Base-by-base conservation (phyloP, 75 land plant genomes). In the Picea glauca region DNA sequence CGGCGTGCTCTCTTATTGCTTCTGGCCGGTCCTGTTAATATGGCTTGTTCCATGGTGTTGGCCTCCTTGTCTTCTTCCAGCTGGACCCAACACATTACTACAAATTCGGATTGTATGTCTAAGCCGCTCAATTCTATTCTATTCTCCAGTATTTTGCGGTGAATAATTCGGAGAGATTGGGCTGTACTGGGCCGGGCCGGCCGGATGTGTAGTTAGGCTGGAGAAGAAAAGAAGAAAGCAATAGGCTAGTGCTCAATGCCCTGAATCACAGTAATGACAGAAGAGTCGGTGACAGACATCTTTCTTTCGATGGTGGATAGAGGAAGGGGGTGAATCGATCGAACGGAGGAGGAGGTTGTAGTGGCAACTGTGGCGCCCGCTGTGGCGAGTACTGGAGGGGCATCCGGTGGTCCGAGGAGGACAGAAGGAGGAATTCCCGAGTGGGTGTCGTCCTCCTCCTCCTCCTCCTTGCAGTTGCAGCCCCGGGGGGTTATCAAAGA, bases 381-480 rank as follows among this genome's bases (percentile, higher is more conserved):
- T 70, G 73, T 70, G 73, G 73, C 73, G 38, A 46, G 54, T 54
- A 70, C 20, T 8, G 70, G 70, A 70, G 73, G 73, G 46, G 73
- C 43, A 46, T 70, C 73, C 50, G 73, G 73, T 13, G 73, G 50
- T 70, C 73, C 73, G 23, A 70, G 73, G 23, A 7, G 73, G 54
- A 70, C 73, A 38, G 50, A 70, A 43, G 74, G 74, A 70, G 74
- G 74, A 70, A 70, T 70, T 70, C 74, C 88, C 3, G 92, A 90
- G 82, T 88, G 90, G 90, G 87, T 86, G 38, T 81, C 87, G 13
- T 60, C 88, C 15, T 60, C 84, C n/a, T 73, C 87, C 60, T 82
- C 88, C 63, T 59, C 81, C 58, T 46, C 75, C 17, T 26, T 13
- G 14, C 35, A 31, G 68, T 33, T 78, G 80, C 58, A 66, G 74